phyloP scores from a whole-genome alignment of 495 filamentous ascomycete genomes.

The Talaromyces thailandensis region DNA sequence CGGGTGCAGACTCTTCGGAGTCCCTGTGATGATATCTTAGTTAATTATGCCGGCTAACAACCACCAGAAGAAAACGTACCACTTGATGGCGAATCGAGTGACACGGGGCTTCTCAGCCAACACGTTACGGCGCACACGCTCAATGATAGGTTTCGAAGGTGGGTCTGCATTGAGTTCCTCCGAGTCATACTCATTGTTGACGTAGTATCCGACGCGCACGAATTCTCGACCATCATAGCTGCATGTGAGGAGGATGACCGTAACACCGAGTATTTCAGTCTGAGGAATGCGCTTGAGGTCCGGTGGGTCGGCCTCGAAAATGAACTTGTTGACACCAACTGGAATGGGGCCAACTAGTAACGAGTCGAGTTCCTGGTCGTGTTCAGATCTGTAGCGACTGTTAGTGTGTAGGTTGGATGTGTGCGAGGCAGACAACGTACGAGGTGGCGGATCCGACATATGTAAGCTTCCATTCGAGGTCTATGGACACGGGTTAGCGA shows the following conservation, averaged over 20 bases:
- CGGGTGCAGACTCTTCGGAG: slow-evolving; percentile 86
- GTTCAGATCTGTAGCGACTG: slow-evolving; percentile 59
- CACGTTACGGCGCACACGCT: slow-evolving; percentile 83
- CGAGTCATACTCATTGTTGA: slow-evolving; percentile 95
- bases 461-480: slow-evolving; percentile 98
- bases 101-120: slow-evolving; percentile 96
- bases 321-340: slow-evolving; percentile 95
- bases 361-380: slow-evolving; percentile 96
- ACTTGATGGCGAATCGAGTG: slow-evolving; percentile 98
- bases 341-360: slow-evolving; percentile 94
- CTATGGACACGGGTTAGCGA: slow-evolving; percentile 32
- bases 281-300: slow-evolving; percentile 81
- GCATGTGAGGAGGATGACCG: slow-evolving; percentile 92
- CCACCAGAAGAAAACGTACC: slow-evolving; percentile 45
- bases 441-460: slow-evolving; percentile 97
- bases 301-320: slow-evolving; percentile 92
- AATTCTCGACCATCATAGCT: slow-evolving; percentile 95
- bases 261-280: slow-evolving; percentile 93
- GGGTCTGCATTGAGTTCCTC: slow-evolving; percentile 83
- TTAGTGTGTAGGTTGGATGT: slow-evolving; percentile 12
- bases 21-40: slow-evolving; percentile 53
- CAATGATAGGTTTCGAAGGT: slow-evolving; percentile 82
- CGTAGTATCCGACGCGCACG: slow-evolving; percentile 97
- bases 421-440: slow-evolving; percentile 41
- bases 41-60: neutral